phyloP scores from a whole-genome alignment of 2,329 filamentous ascomycete species.

The Thielaviopsis musarum region DNA sequence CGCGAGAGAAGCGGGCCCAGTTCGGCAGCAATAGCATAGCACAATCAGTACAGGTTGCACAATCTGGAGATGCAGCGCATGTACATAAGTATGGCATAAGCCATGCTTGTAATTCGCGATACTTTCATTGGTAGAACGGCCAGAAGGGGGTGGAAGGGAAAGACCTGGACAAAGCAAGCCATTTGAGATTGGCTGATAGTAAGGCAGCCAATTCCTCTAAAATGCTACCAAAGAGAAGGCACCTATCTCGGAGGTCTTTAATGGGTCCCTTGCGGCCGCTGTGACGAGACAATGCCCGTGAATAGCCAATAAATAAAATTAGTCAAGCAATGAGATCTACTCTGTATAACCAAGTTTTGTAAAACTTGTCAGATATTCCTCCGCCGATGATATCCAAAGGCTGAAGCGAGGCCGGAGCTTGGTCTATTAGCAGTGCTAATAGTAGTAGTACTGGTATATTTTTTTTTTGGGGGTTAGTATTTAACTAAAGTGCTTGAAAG shows the following conservation, averaged over 20 bases:
- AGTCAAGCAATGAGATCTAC: too few relatives aligned
- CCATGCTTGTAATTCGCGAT: background rate
- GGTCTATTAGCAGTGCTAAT: too few relatives aligned
- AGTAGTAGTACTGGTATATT: too few relatives aligned
- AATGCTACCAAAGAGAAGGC: background rate
- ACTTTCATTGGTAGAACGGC: background rate
- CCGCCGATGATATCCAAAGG: background rate
- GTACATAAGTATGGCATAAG: background rate
- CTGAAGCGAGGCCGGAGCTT: background rate
- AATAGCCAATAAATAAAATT: too few relatives aligned
- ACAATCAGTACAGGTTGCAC: background rate
- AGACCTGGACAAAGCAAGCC: too few relatives aligned
- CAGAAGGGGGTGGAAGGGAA: too few relatives aligned
- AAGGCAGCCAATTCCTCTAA: too few relatives aligned
- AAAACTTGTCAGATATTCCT: too few relatives aligned
- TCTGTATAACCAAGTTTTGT: background rate
- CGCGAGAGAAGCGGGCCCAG: too few relatives aligned
- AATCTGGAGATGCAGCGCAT: background rate
- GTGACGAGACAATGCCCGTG: background rate
- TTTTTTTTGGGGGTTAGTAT: background rate
- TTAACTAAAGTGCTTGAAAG: background rate
- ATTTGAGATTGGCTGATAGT: too few relatives aligned
- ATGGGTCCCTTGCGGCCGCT: background rate
- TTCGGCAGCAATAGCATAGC: too few relatives aligned
- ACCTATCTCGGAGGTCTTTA: background rate